phyloP scores from a whole-genome alignment of 345 rosid genomes.

The Salix caprea region DNA sequence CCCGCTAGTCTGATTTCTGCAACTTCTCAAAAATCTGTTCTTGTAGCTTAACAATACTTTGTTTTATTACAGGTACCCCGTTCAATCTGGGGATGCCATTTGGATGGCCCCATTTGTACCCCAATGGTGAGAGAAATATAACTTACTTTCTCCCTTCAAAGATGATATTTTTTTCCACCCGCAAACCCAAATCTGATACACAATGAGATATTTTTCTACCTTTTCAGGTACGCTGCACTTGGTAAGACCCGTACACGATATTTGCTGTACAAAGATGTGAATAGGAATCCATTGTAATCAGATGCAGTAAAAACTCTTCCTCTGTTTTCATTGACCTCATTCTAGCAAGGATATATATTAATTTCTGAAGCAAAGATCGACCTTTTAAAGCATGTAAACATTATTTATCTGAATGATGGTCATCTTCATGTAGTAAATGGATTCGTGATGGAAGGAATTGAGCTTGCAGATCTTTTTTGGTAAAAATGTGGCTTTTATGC shows the following conservation, averaged over 20 bases:
- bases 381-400: background rate
- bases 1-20: background rate
- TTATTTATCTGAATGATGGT: background rate
- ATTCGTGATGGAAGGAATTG: background rate
- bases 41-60: background rate
- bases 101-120: slow-evolving; percentile 99
- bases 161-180: background rate
- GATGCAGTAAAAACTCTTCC: background rate
- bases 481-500: background rate
- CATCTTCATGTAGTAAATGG: background rate
- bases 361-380: background rate
- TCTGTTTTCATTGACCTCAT: background rate
- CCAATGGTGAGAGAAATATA: slow-evolving; percentile 48
- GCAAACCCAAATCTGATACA: background rate
- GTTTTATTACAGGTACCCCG: slow-evolving; percentile 62
- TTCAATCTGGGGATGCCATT: slow-evolving; percentile 88
- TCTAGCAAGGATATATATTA: background rate
- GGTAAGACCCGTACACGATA: slow-evolving; percentile 65
- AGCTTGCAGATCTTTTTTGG: background rate
- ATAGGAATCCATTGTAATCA: slow-evolving; percentile 53
- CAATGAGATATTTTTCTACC: slow-evolving; percentile 3
- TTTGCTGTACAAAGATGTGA: slow-evolving; percentile 79
- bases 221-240: slow-evolving; percentile 78
- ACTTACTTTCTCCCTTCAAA: background rate
- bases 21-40: slow-evolving; percentile 6